phyloP scores from a whole-genome alignment of 768 basidiomycete genomes.

The Mrakia blollopis region DNA sequence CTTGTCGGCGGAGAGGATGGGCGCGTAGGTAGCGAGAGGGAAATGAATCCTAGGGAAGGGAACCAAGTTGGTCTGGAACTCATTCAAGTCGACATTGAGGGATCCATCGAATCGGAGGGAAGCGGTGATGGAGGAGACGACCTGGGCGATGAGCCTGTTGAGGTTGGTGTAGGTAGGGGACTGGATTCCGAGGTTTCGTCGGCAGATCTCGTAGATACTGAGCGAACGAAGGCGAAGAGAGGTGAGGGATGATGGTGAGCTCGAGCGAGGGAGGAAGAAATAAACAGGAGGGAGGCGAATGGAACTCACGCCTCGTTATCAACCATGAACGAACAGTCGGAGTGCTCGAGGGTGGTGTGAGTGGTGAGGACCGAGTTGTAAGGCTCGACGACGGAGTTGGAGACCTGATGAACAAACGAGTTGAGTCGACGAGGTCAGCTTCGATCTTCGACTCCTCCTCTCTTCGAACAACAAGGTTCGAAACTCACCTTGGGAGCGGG shows the following conservation, averaged over 20 bases:
- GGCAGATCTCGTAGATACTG: conserved; percentile 97
- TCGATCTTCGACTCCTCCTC: background rate
- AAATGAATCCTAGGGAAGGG: conserved; percentile 99
- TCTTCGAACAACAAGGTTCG: too few species aligned
- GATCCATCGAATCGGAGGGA: conserved; percentile 96
- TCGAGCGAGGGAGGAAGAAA: background rate
- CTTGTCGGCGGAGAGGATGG: conserved; percentile 86
- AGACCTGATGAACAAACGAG: conserved; percentile 47
- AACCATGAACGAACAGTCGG: conserved; percentile 99
- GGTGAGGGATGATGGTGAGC: background rate
- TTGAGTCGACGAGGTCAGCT: background rate
- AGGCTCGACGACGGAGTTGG: conserved; percentile 95
- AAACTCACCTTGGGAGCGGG: conserved; percentile 66
- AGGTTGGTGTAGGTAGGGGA: conserved; percentile 89
- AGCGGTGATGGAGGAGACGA: conserved; percentile 95
- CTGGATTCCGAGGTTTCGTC: conserved; percentile 78
- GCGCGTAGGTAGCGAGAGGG: conserved; percentile 93
- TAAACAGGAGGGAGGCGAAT: background rate
- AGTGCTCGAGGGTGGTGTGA: conserved; percentile 98
- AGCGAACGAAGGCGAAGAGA: background rate
- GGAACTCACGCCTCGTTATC: conserved; percentile 77
- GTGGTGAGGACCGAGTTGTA: conserved; percentile 96
- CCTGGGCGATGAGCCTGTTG: conserved; percentile 95
- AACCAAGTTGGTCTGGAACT: conserved; percentile 98
- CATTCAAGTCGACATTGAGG: conserved; percentile 91